phyloP scores from a whole-genome alignment of 2,329 filamentous ascomycete species.

The Zarea fungicola region DNA sequence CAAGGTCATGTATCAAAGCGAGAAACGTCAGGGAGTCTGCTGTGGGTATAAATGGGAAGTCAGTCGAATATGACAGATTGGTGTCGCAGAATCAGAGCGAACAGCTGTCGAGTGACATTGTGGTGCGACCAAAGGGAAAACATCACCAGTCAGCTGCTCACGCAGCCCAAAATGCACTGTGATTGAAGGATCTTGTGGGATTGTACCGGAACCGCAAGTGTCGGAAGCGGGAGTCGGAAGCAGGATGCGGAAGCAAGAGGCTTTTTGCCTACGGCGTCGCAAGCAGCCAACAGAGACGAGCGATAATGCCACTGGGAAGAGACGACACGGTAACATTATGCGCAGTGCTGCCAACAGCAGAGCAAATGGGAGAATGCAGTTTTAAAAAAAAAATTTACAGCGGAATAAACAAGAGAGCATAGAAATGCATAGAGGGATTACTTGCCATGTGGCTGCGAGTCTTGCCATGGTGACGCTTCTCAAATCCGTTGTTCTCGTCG shows the following conservation, averaged over 20 bases:
- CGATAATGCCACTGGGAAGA: too few species aligned
- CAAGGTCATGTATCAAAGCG: neutral
- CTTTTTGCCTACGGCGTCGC: too few species aligned
- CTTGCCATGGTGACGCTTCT: conserved; percentile 73
- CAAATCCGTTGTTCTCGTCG: conserved; percentile 43
- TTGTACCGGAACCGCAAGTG: too few species aligned
- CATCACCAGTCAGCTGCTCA: neutral
- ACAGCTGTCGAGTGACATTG: conserved; percentile 4
- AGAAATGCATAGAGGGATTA: conserved; percentile 21
- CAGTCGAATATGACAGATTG: conserved; percentile 5
- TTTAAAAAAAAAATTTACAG: neutral
- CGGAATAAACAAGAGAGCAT: too few species aligned
- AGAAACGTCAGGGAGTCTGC: neutral
- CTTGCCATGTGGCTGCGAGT: conserved; percentile 80
- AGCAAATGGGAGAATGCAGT: neutral
- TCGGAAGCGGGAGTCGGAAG: too few species aligned
- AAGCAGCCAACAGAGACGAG: too few species aligned
- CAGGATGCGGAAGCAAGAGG: too few species aligned
- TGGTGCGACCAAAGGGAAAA: neutral
- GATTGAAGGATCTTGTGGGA: neutral
- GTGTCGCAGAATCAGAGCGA: neutral
- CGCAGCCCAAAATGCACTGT: neutral
- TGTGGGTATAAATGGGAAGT: neutral
- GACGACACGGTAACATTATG: too few species aligned
- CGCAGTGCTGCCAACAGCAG: neutral